Percentiles rank a stretch among this genome's conserved stretches.
Conservation (phyloP, 1,284 basidiomycete species). For the Phaffia rhodozyma region DNA sequence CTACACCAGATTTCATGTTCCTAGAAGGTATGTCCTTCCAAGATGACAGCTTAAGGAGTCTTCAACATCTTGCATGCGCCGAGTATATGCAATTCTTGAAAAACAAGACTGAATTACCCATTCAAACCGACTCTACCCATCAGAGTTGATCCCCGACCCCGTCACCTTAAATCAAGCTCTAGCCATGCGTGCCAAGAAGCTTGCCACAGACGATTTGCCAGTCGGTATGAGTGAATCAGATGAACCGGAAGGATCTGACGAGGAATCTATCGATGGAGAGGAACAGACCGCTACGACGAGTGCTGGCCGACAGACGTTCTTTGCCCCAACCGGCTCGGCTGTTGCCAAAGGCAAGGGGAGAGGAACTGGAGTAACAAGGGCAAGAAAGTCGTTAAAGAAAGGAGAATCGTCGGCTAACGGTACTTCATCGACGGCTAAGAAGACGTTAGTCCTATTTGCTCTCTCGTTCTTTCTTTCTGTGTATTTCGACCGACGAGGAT, state of each 20-base stretch:
- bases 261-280: background rate
- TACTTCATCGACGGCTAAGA: too few relatives aligned
- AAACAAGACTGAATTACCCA: too few relatives aligned
- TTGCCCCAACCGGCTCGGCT: background rate
- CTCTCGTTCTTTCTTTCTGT: too few relatives aligned
- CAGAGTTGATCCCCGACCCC: conserved; percentile 13
- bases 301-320: background rate
- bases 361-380: background rate
- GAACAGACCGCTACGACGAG: background rate
- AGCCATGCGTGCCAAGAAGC: background rate
- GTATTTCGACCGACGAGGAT: too few relatives aligned
- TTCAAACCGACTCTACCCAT: too few relatives aligned
- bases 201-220: background rate
- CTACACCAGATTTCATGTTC: conserved; percentile 11
- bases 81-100: background rate
- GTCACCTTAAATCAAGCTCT: conserved; percentile 8
- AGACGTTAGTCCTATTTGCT: too few relatives aligned
- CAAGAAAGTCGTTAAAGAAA: background rate
- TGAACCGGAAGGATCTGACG: background rate
- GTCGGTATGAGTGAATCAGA: background rate
- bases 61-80: background rate
- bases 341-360: background rate
- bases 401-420: background rate
- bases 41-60: background rate
- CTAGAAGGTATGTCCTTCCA: conserved; percentile 8